These are phyloP conservation scores for Cryptomeria japonica DNA, from an alignment of 75 land plant species.

Conservation along the genomic window DNA sequence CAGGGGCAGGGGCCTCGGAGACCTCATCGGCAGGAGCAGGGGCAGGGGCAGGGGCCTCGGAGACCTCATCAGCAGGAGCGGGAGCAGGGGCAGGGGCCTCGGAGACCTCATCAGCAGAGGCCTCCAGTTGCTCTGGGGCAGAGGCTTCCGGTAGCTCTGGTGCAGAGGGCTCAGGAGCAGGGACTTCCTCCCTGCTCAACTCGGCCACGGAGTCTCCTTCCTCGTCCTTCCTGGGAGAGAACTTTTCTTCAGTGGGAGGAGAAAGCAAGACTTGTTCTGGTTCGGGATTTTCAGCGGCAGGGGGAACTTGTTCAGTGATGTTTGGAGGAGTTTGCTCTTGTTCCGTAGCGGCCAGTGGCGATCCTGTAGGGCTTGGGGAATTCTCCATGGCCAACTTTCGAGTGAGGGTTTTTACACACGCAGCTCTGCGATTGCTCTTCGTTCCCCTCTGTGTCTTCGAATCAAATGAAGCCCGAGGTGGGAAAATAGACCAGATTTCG, in stretches of 20 bases:
- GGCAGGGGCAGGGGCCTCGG: neutral
- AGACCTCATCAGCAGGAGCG: neutral
- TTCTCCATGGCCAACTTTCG: too few species aligned
- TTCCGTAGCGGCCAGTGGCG: too few species aligned
- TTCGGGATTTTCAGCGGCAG: neutral
- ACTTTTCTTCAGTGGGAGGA: neutral
- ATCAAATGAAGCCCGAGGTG: too few species aligned
- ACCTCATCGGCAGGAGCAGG: neutral
- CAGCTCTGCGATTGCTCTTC: too few species aligned
- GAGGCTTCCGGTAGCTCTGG: neutral
- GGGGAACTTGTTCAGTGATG: too few species aligned
- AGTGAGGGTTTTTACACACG: too few species aligned
- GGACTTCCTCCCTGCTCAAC: neutral
- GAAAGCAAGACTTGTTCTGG: neutral
- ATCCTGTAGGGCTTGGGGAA: too few species aligned
- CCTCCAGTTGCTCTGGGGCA: neutral
- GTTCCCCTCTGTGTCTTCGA: too few species aligned
- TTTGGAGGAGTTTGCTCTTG: too few species aligned
- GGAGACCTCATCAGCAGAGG: neutral
- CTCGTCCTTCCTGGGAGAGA: neutral
- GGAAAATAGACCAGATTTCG: too few species aligned
- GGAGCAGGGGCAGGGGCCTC: neutral
- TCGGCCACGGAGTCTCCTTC: neutral
- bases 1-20: neutral
- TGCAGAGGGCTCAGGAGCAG: neutral